Evolutionary conservation across 73 alveolate species (phyloP), one percentile per base, ranked within the genome.

Genomic region (Urostyla sp.): DNA sequence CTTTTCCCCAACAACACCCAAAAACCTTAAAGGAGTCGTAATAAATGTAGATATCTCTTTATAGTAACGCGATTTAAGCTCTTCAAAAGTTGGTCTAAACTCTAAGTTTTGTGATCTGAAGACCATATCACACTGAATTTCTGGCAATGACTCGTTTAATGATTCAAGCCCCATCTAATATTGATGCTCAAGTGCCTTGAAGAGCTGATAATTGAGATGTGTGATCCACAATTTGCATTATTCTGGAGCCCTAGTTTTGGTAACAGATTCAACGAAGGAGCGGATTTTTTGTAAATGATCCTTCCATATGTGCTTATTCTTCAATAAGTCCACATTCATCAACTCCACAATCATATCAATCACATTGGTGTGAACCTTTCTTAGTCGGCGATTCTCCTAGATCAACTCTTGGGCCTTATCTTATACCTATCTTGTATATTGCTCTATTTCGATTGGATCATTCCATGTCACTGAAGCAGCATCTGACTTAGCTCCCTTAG

Each of bases 81-180:
- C 99, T 61, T 98, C 99, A 24, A 96, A 75, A 0, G 99, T 95
- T 5, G 99, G 99, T 74, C 95, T 95, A 75, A 97, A 93, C 45
- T 87, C 92, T 20, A 96, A 84, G 81, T 86, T 90, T 85, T 93
- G 92, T 78, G 89, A 92, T 52, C 80, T 84, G 72, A 94, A 91
- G 5, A 92, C 95, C 74, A 98, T 77, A 85, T 98, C 99, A 21
- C 99, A 98, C 44, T 96, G 93, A 78, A 96, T 98, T 69, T 97
- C 99, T 23, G 99, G 96, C 50, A 98, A 83, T 75, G 94, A 91
- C 58, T 97, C 97, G 81, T 95, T 96, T 44, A 97, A 92, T 76
- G 90, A 85, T 59, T 97, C 97, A 69, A 98, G 87, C 27, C 99
- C 99, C 74, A 90, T 94, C 72, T 94, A 67, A 84, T 97, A 98